phyloP scores from a whole-genome alignment of 768 basidiomycete genomes.

The Hericium rajendrae region DNA sequence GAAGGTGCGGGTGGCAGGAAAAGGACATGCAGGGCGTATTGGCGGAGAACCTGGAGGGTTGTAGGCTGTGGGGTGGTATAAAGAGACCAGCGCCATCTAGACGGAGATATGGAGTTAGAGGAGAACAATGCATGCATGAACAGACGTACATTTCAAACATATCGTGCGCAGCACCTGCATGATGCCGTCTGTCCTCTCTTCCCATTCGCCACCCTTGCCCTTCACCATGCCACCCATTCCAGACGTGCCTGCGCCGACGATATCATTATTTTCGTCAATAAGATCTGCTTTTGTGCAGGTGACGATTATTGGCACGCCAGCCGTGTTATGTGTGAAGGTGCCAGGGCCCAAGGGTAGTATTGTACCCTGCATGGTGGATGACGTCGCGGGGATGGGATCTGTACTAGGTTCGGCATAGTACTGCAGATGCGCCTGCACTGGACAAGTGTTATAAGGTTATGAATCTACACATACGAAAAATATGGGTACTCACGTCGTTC shows the following conservation, averaged over 20 bases:
- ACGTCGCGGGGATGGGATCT: constrained; percentile 52
- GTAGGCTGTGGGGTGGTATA: constrained; percentile 79
- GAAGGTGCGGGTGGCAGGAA: constrained; percentile 66
- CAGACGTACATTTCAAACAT: constrained; percentile 75
- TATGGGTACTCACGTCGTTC: constrained; percentile 59
- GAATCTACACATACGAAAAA: not conserved
- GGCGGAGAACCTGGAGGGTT: constrained; percentile 66
- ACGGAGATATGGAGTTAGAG: not conserved
- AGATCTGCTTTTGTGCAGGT: constrained; percentile 89
- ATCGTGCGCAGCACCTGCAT: constrained; percentile 94
- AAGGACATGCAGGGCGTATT: constrained; percentile 76
- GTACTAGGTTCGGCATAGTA: constrained; percentile 79
- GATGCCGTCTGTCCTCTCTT: constrained; percentile 89
- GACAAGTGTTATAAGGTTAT: not conserved
- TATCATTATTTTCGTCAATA: constrained; percentile 75
- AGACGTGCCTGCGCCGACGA: constrained; percentile 58
- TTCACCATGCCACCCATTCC: constrained; percentile 90
- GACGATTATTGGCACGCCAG: constrained; percentile 82
- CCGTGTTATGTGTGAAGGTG: constrained; percentile 75
- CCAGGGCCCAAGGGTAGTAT: constrained; percentile 79
- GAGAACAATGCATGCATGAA: not conserved
- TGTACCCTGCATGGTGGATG: constrained; percentile 51
- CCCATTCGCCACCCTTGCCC: constrained; percentile 87
- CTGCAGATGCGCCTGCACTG: constrained; percentile 84
- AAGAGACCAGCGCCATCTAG: constrained; percentile 83